These are phyloP conservation scores for Stachybotrys echinatus DNA, from an alignment of 2,329 filamentous ascomycete species.

Conservation along the genomic window DNA sequence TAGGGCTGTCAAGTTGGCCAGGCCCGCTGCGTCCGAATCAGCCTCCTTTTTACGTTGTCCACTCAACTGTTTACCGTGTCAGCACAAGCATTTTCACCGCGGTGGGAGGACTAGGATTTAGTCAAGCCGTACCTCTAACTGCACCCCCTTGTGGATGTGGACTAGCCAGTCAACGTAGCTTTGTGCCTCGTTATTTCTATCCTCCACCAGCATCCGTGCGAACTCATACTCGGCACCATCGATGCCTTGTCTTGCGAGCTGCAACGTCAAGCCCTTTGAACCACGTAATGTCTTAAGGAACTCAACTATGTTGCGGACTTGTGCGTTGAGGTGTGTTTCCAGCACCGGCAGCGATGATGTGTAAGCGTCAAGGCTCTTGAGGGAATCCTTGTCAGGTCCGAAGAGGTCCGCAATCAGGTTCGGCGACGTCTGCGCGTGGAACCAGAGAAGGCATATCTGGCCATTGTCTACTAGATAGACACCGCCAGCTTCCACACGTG, in stretches of 20 bases:
- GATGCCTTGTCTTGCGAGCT: slow-evolving; percentile 85
- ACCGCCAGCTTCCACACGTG: slow-evolving; percentile 84
- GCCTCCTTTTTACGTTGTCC: slow-evolving; percentile 66
- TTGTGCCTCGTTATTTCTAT: slow-evolving; percentile 95
- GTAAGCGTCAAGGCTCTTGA: slow-evolving; percentile 78
- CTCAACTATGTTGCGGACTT: slow-evolving; percentile 88
- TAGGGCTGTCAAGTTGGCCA: slow-evolving; percentile 53
- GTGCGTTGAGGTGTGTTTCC: slow-evolving; percentile 88
- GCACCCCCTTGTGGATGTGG: slow-evolving; percentile 87
- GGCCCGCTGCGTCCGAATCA: slow-evolving; percentile 38
- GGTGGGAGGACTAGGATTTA: neutral
- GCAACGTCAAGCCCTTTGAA: slow-evolving; percentile 81
- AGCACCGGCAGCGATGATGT: slow-evolving; percentile 74
- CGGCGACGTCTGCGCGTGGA: slow-evolving; percentile 87
- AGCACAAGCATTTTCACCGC: slow-evolving; percentile 9
- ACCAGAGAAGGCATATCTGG: slow-evolving; percentile 85
- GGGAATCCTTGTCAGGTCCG: slow-evolving; percentile 62
- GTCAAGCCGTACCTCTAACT: slow-evolving; percentile 66
- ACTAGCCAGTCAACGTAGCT: slow-evolving; percentile 99
- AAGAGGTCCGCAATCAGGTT: slow-evolving; percentile 90
- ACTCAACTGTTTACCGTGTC: slow-evolving; percentile 42
- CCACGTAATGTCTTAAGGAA: slow-evolving; percentile 77
- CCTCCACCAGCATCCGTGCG: slow-evolving; percentile 83
- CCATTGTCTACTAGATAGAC: slow-evolving; percentile 95
- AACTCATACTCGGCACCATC: slow-evolving; percentile 98